phyloP scores from a whole-genome alignment of 2,329 filamentous ascomycete genomes.

The Purpureocillium lavendulum region DNA sequence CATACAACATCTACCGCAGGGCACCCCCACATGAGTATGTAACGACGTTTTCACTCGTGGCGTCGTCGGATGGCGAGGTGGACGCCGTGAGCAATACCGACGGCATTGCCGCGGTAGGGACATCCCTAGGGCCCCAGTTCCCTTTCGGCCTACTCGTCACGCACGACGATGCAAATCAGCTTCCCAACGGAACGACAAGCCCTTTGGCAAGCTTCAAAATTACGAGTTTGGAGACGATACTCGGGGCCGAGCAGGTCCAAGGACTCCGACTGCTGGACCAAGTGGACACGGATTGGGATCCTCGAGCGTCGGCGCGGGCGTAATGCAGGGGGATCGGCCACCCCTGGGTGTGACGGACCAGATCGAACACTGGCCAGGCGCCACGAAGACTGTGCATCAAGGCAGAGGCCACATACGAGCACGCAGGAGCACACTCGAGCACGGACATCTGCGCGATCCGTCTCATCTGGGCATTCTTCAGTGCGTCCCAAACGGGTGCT shows the following conservation, averaged over 20 bases:
- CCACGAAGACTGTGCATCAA: neutral
- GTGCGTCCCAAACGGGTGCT: too few species aligned
- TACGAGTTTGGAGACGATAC: neutral
- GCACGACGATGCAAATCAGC: neutral
- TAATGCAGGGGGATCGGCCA: too few species aligned
- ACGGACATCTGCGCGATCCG: too few species aligned
- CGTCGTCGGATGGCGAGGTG: neutral
- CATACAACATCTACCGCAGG: neutral
- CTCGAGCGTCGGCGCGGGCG: neutral
- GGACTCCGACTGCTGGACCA: neutral
- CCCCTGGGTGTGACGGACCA: too few species aligned
- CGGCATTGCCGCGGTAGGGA: neutral
- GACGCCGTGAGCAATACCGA: neutral
- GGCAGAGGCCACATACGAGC: too few species aligned
- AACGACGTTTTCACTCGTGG: neutral
- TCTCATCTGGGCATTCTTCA: too few species aligned
- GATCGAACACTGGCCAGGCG: neutral
- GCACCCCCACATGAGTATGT: neutral
- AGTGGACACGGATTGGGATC: neutral
- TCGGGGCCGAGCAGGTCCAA: neutral
- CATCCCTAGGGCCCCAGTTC: neutral
- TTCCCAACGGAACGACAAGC: neutral
- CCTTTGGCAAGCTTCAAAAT: neutral
- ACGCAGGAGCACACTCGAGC: too few species aligned
- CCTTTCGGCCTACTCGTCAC: neutral